Evolutionary conservation across 768 basidiomycete species (phyloP).

Genomic region (Lactifluus pinguis): DNA sequence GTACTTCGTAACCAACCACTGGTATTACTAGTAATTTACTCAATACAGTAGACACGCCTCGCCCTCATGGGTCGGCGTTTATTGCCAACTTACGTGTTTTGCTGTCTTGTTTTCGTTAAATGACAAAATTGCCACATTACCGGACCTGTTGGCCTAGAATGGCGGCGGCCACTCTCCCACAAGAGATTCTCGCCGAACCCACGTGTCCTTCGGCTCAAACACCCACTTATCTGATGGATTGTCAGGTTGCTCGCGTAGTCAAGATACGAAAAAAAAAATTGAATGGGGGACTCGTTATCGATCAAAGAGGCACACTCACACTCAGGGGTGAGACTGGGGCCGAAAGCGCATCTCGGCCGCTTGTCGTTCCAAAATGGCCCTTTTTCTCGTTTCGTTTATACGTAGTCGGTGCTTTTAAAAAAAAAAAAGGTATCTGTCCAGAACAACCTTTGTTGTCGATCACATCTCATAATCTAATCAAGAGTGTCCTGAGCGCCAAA

Average conservation of each 20-base stretch:
- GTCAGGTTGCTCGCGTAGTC: neutral
- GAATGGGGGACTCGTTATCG: neutral
- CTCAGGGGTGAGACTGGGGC: neutral
- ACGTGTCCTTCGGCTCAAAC: neutral
- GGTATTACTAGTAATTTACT: neutral
- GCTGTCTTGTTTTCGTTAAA: neutral
- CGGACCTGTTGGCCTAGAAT: neutral
- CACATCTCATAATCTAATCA: neutral
- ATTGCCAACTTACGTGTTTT: constrained; percentile 5
- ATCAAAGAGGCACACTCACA: neutral
- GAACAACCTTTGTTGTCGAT: neutral
- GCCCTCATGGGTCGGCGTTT: constrained; percentile 7
- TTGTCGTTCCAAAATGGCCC: neutral
- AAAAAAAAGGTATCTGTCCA: neutral
- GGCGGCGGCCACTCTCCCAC: neutral
- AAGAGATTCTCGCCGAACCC: neutral
- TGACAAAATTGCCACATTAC: neutral
- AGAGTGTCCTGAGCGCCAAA: neutral
- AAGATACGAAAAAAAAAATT: neutral
- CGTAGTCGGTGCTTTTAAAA: neutral
- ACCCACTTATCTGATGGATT: neutral
- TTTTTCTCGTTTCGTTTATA: neutral
- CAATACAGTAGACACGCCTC: constrained; percentile 4
- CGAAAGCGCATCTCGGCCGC: too few species aligned
- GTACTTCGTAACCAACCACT: neutral